These are phyloP conservation scores for Euphorbia tirucalli DNA, from an alignment of 345 rosid species.

Conservation along the genomic window DNA sequence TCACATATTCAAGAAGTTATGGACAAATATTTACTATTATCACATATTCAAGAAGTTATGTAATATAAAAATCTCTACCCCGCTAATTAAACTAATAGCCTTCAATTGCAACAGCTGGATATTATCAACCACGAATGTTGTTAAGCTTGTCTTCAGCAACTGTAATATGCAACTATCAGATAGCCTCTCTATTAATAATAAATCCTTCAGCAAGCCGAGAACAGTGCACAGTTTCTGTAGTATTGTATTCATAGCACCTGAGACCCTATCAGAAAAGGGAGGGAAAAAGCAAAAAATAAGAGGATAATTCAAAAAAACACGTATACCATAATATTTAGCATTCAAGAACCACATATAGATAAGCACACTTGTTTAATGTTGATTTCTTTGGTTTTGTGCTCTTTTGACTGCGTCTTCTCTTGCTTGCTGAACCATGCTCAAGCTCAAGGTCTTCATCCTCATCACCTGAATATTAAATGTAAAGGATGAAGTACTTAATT, in stretches of 20 bases:
- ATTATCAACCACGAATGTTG: slow-evolving; percentile 93
- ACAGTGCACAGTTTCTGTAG: slow-evolving; percentile 93
- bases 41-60: slow-evolving; percentile 3
- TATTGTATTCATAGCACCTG: slow-evolving; percentile 69
- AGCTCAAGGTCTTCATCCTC: slow-evolving; percentile 82
- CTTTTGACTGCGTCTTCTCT: slow-evolving; percentile 67
- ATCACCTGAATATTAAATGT: slow-evolving; percentile 47
- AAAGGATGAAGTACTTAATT: neutral
- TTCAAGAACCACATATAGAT: slow-evolving; percentile 22
- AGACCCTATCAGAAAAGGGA: slow-evolving; percentile 56
- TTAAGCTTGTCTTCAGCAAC: slow-evolving; percentile 76
- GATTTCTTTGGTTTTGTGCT: slow-evolving; percentile 74
- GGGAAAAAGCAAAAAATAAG: slow-evolving; percentile 28
- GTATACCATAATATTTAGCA: slow-evolving; percentile 11
- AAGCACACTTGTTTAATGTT: slow-evolving; percentile 64
- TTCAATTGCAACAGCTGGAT: slow-evolving; percentile 95
- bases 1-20: slow-evolving; percentile 1
- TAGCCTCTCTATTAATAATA: slow-evolving; percentile 76
- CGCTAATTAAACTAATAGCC: slow-evolving; percentile 77
- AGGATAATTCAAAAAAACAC: slow-evolving; percentile 11
- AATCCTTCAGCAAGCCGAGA: slow-evolving; percentile 87
- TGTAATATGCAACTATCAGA: slow-evolving; percentile 98
- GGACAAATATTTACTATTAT: neutral
- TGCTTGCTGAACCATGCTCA: slow-evolving; percentile 72
- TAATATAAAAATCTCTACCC: slow-evolving; percentile 50